phyloP scores from a whole-genome alignment of 345 rosid species.

The Hibiscus mutabilis region DNA sequence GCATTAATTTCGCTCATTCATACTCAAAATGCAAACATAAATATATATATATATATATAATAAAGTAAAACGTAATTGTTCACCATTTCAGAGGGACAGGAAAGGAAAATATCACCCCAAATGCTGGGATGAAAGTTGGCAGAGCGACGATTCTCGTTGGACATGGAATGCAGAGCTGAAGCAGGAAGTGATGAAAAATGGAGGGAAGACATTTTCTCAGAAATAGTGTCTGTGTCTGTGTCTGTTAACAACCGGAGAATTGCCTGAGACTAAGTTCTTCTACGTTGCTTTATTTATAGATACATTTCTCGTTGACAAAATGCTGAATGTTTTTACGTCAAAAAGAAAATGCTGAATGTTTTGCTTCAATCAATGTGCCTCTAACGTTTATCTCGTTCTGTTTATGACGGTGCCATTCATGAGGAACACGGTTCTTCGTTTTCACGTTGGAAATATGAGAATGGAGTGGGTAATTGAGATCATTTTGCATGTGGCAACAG shows the following conservation, averaged over 20 bases:
- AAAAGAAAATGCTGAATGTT: too few relatives aligned
- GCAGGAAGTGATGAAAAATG: background rate
- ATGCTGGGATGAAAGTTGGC: background rate
- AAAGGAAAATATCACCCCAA: background rate
- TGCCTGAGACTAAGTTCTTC: background rate
- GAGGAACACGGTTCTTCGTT: too few relatives aligned
- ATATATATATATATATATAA: too few relatives aligned
- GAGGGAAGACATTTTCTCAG: background rate
- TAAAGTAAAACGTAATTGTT: background rate
- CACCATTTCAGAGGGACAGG: background rate
- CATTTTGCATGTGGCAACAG: too few relatives aligned
- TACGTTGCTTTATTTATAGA: background rate
- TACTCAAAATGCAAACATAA: background rate
- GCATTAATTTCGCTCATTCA: background rate
- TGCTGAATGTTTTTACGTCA: background rate
- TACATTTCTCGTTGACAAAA: background rate
- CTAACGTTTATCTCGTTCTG: background rate
- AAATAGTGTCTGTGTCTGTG: too few relatives aligned
- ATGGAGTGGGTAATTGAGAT: too few relatives aligned
- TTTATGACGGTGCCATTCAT: too few relatives aligned
- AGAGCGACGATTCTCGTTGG: background rate
- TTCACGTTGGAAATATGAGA: too few relatives aligned
- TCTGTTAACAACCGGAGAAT: too few relatives aligned
- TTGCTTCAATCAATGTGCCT: background rate
- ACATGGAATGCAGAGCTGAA: background rate